Evolutionary conservation across 2,329 filamentous ascomycete species (phyloP).

Genomic region (Clonostachys byssicola): DNA sequence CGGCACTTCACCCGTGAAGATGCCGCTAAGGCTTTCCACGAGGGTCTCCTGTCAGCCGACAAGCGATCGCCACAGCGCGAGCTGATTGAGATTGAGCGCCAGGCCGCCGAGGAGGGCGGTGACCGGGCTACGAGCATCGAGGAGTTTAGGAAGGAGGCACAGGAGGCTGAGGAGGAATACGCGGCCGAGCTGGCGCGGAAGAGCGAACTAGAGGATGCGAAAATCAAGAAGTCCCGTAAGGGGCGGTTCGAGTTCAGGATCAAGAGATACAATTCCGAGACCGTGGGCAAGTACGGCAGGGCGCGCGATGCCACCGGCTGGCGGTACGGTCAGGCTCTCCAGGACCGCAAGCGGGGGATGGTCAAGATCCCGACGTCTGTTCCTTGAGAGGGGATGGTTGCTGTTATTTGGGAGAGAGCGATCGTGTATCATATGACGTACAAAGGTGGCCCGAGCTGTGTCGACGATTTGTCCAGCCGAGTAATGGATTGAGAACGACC

Average conservation of each 20-base stretch:
- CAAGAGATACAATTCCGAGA: slow-evolving; percentile 52
- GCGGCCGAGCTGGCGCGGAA: slow-evolving; percentile 22
- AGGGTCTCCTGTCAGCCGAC: slow-evolving; percentile 56
- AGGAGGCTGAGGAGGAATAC: slow-evolving; percentile 34
- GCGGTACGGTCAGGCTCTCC: slow-evolving; percentile 59
- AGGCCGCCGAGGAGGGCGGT: slow-evolving; percentile 26
- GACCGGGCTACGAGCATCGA: slow-evolving; percentile 12
- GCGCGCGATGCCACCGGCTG: slow-evolving; percentile 49
- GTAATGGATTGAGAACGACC: no score
- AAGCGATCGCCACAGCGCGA: slow-evolving; percentile 58
- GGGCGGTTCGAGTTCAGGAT: slow-evolving; percentile 62
- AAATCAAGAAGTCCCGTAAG: slow-evolving; percentile 39
- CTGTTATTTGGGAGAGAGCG: no score
- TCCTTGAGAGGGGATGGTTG: slow-evolving; percentile 28
- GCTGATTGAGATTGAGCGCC: slow-evolving; percentile 51
- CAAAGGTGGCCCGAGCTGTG: no score
- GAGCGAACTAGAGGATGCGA: slow-evolving; percentile 28
- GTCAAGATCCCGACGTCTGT: slow-evolving; percentile 66
- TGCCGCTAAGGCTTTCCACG: slow-evolving; percentile 61
- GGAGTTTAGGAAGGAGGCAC: slow-evolving; percentile 35
- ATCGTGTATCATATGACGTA: no score
- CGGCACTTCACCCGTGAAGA: slow-evolving; percentile 60
- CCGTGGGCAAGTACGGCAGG: slow-evolving; percentile 49
- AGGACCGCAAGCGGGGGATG: slow-evolving; percentile 59
- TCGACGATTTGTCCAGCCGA: no score